Base-by-base conservation (phyloP, 306 rosid species). In the Canavalia ensiformis region DNA sequence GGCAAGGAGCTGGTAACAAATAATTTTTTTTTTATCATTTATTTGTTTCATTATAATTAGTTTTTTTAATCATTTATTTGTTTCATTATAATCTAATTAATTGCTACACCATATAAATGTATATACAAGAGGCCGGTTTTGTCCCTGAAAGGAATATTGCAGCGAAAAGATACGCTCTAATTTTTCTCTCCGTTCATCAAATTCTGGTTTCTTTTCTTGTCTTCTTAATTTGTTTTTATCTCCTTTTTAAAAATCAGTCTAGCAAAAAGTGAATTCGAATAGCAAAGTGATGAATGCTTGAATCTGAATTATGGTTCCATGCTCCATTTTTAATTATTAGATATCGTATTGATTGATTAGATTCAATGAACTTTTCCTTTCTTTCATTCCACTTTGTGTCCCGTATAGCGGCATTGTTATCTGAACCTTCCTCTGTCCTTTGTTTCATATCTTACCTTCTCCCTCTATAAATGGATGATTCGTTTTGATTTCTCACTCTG, bases 1-100 rank as follows among this genome's bases (percentile, higher is more conserved):
- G 99, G 90, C 63, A 86, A 87, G 31, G 99, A 95, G 66, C 87
- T 95, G 97, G 99, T 95, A 88, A 76, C 8, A 7, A 33, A 8
- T 1, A 10, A 8, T 8, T 66, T 63, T 39, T 7, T 44, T 64
- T 54, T 28, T 35, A 39, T 0, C 12, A 8, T 5, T 6, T 3
- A 9, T 5, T 35, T 50, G 1, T 54, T 0, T 0, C 18, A 3
- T 44, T n/a, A 8, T 18, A 18, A 18, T 18, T 18, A 18, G 25
- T 0, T 18, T 18, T 18, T 18, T 18, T 18, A 18, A 18, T 10
- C 1, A 13, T 4, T 45, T 28, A 4, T 73, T 28, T 0, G 25
- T 35, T 37, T 11, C 30, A 0, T 68, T 55, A 18, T n/a, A n/a
- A 57, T 54, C 77, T 25, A 55, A 39, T 18, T 18, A 18, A 18